Conservation (phyloP, 108 stramenopile genomes). For the Epipyxis sp. region DNA sequence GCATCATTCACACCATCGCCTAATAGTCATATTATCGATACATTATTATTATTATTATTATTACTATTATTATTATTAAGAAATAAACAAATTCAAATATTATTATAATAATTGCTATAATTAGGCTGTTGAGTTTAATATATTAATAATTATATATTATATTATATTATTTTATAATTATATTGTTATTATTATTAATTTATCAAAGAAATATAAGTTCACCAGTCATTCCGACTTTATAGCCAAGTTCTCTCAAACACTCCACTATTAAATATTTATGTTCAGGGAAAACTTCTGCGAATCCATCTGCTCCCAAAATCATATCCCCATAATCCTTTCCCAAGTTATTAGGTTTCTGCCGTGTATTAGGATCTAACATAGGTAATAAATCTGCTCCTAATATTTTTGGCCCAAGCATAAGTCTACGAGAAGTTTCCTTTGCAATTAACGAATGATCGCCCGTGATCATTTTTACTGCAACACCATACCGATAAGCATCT, state of each 20-base stretch:
- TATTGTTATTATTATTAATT: too few relatives aligned
- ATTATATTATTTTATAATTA: too few relatives aligned
- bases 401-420: slow-evolving; percentile 62
- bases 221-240: slow-evolving; percentile 7
- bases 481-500: slow-evolving; percentile 53
- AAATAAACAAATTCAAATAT: too few relatives aligned
- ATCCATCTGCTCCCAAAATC: slow-evolving; percentile 36
- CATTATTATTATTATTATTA: too few relatives aligned
- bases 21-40: too few relatives aligned
- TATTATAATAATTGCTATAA: too few relatives aligned
- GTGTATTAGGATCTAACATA: slow-evolving; percentile 18
- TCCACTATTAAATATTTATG: slow-evolving; percentile 75
- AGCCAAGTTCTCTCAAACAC: slow-evolving; percentile 45
- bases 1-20: slow-evolving; percentile 76
- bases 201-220: too few relatives aligned
- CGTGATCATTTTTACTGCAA: slow-evolving; percentile 78
- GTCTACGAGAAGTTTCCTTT: slow-evolving; percentile 58
- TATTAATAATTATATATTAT: too few relatives aligned
- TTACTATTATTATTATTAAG: too few relatives aligned
- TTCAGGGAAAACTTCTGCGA: slow-evolving; percentile 73
- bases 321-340: slow-evolving; percentile 1
- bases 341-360: slow-evolving; percentile 2
- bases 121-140: too few relatives aligned
- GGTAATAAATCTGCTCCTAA: slow-evolving; percentile 47
- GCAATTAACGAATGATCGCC: slow-evolving; percentile 76